phyloP scores from a whole-genome alignment of 2,329 filamentous ascomycete species.

The Fusarium nematophilum region DNA sequence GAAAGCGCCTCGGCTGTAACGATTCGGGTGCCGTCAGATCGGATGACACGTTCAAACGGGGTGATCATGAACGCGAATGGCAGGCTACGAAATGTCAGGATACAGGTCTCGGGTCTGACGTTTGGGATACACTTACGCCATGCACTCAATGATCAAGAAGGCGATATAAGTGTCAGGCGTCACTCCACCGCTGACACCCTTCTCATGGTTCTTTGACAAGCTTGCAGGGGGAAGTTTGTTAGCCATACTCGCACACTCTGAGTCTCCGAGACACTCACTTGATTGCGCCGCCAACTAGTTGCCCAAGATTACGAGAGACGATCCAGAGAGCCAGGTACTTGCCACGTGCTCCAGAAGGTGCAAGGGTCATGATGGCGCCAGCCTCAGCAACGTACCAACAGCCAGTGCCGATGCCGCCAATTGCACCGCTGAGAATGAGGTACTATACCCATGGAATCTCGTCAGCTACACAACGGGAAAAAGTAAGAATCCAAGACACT shows the following conservation, averaged over 20 bases:
- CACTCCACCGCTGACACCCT: constrained; percentile 11
- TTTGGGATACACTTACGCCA: background rate
- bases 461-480: background rate
- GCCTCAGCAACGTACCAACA: constrained; percentile 63
- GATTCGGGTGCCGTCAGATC: constrained; percentile 12
- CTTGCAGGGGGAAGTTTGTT: background rate
- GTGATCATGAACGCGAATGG: constrained; percentile 17
- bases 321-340: constrained; percentile 62
- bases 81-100: background rate
- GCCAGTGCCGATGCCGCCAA: constrained; percentile 54
- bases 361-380: constrained; percentile 60
- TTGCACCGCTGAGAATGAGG: constrained; percentile 53
- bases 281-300: constrained; percentile 59
- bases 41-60: constrained; percentile 13
- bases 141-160: constrained; percentile 18
- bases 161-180: constrained; percentile 15
- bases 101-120: background rate
- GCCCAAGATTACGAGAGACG: constrained; percentile 58
- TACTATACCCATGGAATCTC: constrained; percentile 47
- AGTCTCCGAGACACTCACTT: constrained; percentile 47
- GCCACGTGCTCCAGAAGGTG: constrained; percentile 57
- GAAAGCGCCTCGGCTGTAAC: constrained; percentile 9
- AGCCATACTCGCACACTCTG: background rate
- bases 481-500: constrained; percentile 21
- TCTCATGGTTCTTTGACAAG: constrained; percentile 14